Conservation (phyloP, 2,329 filamentous ascomycete species). For the Aspergillus sp. region DNA sequence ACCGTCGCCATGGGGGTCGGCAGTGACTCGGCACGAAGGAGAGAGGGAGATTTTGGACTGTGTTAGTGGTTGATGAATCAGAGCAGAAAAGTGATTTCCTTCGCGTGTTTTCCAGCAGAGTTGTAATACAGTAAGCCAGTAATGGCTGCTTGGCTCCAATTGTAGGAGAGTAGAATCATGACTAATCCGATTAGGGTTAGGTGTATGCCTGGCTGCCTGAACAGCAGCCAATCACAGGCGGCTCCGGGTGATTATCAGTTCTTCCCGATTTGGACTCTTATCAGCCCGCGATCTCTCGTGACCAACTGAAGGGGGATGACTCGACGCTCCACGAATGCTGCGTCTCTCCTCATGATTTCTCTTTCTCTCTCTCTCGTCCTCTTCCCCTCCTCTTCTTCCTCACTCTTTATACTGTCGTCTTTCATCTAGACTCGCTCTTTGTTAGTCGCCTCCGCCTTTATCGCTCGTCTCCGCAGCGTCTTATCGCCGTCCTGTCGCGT, state of each 20-base stretch:
- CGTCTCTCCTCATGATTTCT: neutral
- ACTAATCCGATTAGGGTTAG: too few species aligned
- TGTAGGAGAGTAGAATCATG: too few species aligned
- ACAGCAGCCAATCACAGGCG: neutral
- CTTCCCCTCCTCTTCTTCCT: neutral
- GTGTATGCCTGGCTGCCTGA: neutral
- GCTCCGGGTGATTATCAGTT: neutral
- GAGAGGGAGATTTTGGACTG: too few species aligned
- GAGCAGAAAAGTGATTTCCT: neutral
- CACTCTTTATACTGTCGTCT: neutral
- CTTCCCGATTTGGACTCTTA: conserved; percentile 1
- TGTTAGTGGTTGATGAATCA: too few species aligned
- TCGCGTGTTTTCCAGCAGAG: neutral
- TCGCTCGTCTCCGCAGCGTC: conserved; percentile 1
- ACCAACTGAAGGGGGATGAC: conserved; percentile 15
- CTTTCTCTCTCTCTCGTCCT: neutral
- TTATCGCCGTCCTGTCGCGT: neutral
- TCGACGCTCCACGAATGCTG: conserved; percentile 1
- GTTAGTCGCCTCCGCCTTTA: neutral
- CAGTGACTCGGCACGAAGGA: too few species aligned
- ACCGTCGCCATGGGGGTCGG: conserved; percentile 18
- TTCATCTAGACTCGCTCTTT: neutral
- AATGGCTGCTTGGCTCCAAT: too few species aligned
- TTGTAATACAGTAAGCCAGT: too few species aligned
- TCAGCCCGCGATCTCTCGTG: conserved; percentile 9